Conservation (phyloP, 345 rosid genomes). For the Clarkia xantiana region DNA sequence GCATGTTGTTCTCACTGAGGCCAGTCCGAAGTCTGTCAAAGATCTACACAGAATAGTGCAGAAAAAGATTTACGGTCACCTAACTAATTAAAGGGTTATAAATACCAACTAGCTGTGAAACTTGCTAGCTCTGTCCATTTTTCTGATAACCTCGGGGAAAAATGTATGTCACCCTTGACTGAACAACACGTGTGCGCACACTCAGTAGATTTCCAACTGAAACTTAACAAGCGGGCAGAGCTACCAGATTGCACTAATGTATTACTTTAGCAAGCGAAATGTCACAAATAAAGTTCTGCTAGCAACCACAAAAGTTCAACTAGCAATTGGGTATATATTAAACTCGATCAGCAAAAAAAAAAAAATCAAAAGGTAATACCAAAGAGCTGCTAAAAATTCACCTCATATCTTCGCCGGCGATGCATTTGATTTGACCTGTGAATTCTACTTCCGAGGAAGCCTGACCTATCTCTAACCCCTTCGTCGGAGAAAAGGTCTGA, state of each 20-base stretch:
- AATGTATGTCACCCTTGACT: too few relatives aligned
- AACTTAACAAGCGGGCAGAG: not conserved
- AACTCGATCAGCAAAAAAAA: too few relatives aligned
- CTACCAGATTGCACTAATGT: not conserved
- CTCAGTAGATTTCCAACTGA: not conserved
- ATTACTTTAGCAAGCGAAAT: too few relatives aligned
- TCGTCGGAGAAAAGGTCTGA: conserved; percentile 28
- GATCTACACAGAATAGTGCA: conserved; percentile 20
- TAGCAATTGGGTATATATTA: too few relatives aligned
- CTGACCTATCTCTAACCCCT: conserved; percentile 26
- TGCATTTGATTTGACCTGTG: conserved; percentile 35
- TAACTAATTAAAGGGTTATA: too few relatives aligned
- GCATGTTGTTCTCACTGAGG: conserved; percentile 26
- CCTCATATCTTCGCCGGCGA: conserved; percentile 51
- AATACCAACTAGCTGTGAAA: too few relatives aligned
- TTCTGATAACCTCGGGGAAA: too few relatives aligned
- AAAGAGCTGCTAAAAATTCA: conserved; percentile 10
- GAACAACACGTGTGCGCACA: too few relatives aligned
- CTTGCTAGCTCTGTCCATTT: too few relatives aligned
- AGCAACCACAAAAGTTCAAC: too few relatives aligned
- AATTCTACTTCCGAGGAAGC: conserved; percentile 31
- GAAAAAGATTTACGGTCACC: too few relatives aligned
- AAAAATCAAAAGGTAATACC: not conserved
- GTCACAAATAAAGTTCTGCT: too few relatives aligned
- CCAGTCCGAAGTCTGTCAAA: conserved; percentile 52